Base-by-base conservation (phyloP, 768 basidiomycete genomes). In the Coprinopsis strossmayeri region DNA sequence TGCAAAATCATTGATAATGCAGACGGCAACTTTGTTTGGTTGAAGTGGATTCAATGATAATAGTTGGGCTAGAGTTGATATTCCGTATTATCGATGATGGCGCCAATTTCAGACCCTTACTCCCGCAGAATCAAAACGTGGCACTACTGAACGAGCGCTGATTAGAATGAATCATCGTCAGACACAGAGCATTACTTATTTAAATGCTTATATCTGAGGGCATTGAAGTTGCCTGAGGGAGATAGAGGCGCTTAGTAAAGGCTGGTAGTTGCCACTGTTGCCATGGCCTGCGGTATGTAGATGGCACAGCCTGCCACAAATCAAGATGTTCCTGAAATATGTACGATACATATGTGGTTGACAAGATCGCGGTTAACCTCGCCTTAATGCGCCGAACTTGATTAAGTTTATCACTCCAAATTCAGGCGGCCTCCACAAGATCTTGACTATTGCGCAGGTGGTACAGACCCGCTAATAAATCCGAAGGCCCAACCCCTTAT, bases 1-100 rank as follows among this genome's bases (percentile, higher is more conserved):
- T 91, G 88, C 58, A 70, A 74, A 34, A 62, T 80, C 34, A 69
- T 78, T 17, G 75, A 79, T 55, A 80, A 81, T 54, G 71, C 71
- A 44, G 76, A 79, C 61, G 76, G 75, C n/a, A 74, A 81, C 60
- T 69, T 67, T 49, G 73, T 77, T 46, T 81, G 78, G 77, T 68
- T 86, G 26, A 70, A 71, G 56, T 86, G 84, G 84, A 77, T 73
- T 54, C 38, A 45, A n/a, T n/a, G n/a, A n/a, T n/a, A n/a, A 49
- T 56, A 53, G 40, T 55, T 21, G 24, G 40, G 24, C 40, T 17
- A 38, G 37, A 56, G 34, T 53, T 53, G n/a, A n/a, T n/a, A n/a
- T n/a, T n/a, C n/a, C n/a, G 15, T 15, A 53, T 42, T 53, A 50
- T 45, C 45, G 51, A 51, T 38, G 52, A 51, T 54, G n/a, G n/a